phyloP scores from a whole-genome alignment of 192 early-diverging fungal species.

The Coemansia sp. region DNA sequence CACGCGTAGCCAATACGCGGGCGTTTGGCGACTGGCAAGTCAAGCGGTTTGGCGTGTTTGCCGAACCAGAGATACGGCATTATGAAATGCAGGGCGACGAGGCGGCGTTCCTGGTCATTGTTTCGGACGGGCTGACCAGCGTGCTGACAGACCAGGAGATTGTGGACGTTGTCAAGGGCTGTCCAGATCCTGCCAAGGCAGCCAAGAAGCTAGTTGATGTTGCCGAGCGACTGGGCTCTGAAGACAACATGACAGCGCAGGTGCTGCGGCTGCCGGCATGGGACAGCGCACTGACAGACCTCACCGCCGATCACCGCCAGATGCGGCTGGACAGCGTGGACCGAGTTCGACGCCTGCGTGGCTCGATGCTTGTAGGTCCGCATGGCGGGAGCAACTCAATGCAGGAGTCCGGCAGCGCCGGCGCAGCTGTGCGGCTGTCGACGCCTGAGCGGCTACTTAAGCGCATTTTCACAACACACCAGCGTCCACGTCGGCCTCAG shows the following conservation, averaged over 20 bases:
- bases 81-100: constrained; percentile 58
- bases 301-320: constrained; percentile 63
- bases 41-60: constrained; percentile 69
- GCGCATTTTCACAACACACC: constrained; percentile 50
- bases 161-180: constrained; percentile 67
- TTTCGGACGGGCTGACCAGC: constrained; percentile 69
- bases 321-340: constrained; percentile 61
- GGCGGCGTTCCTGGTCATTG: constrained; percentile 67
- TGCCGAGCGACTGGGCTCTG: constrained; percentile 64
- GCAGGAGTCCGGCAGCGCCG: constrained; percentile 12
- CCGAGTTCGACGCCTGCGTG: constrained; percentile 41
- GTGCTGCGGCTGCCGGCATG: constrained; percentile 71
- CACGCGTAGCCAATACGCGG: constrained; percentile 63
- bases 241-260: constrained; percentile 71
- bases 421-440: constrained; percentile 19
- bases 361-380: constrained; percentile 47
- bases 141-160: constrained; percentile 76
- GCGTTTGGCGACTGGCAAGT: constrained; percentile 70
- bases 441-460: constrained; percentile 49
- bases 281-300: constrained; percentile 65
- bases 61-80: constrained; percentile 67
- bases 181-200: constrained; percentile 56
- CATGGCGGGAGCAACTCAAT: constrained; percentile 28
- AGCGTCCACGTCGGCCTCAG: constrained; percentile 30
- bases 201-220: constrained; percentile 62